Base-by-base conservation (phyloP, 352 stramenopile species). In the Peronospora farinosa region DNA sequence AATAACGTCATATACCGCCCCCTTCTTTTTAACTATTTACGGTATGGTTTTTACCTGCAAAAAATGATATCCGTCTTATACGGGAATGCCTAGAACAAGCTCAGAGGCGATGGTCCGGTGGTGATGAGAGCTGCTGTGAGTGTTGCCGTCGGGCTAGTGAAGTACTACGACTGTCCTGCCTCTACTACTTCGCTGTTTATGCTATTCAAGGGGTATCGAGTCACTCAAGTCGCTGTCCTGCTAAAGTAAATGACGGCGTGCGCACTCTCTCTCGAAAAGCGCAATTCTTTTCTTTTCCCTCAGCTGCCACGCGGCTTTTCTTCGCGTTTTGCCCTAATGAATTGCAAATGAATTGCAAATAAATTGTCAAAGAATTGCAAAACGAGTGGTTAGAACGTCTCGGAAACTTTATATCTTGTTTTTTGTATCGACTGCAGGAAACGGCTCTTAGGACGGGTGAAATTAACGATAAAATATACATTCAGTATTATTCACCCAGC, bases 351-450 rank as follows among this genome's bases (percentile, higher is more conserved):
- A 37, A 37, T 71, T 74, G 52, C 48, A 39, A 71, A 71, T 58
- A 53, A 73, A 76, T 72, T 63, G 57, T 7, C 7, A 45, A 60
- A 67, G 0, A 27, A 72, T 70, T 69, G 57, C 31, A 54, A 57
- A 71, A 77, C 42, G 64, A 65, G 36, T 77, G 67, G 67, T 32
- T 43, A 63, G 44, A 51, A 32, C 30, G 47, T 33, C 35, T 42
- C 51, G 47, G 27, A 35, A 40, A 1, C 0, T 0, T 6, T 0
- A 27, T 21, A 10, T 54, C 55, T 64, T 56, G 40, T 0, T 13
- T 13, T 58, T 67, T 72, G 60, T 73, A 69, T 62, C 12, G 0
- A 15, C 16, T 27, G 25, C 47, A 12, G 11, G 33, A 32, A 64
- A 65, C 55, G 43, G 46, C 27, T 51, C 19, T 47, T 7, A 8